These are phyloP conservation scores for Barnettozyma populi DNA, from an alignment of 805 yeast genomes.

Conservation along the genomic window DNA sequence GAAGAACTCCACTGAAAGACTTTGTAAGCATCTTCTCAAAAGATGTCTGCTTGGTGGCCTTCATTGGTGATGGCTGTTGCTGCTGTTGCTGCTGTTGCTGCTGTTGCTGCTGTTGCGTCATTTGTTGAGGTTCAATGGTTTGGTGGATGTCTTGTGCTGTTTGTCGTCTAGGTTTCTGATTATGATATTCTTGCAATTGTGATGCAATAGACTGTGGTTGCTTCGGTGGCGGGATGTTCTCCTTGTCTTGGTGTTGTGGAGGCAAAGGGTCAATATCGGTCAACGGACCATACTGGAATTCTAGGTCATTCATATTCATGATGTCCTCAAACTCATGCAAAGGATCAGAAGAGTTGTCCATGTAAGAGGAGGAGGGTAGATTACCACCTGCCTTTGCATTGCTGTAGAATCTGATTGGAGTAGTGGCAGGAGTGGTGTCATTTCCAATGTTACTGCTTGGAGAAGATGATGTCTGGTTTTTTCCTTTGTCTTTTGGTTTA, in stretches of 20 bases:
- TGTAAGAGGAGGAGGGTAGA: constrained; percentile 8
- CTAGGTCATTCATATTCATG: constrained; percentile 27
- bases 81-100: not conserved
- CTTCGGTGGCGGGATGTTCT: constrained; percentile 35
- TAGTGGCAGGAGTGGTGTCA: constrained; percentile 18
- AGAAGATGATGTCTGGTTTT: constrained; percentile 13
- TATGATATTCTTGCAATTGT: constrained; percentile 18
- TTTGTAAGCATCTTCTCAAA: constrained; percentile 34
- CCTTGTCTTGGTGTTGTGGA: constrained; percentile 24
- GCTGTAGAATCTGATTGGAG: constrained; percentile 11
- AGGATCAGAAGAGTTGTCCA: constrained; percentile 23
- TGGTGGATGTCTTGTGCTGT: not conserved
- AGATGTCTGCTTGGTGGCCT: constrained; percentile 26
- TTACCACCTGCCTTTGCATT: not conserved
- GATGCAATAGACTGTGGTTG: constrained; percentile 17
- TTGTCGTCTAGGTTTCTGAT: constrained; percentile 4
- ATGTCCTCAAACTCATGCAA: constrained; percentile 35
- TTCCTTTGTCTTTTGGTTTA: constrained; percentile 3
- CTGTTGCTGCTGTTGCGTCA: not conserved
- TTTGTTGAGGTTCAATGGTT: not conserved
- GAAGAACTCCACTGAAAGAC: constrained; percentile 31
- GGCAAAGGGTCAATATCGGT: constrained; percentile 28
- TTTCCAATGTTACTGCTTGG: constrained; percentile 17
- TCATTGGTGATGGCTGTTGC: constrained; percentile 2
- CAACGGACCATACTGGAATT: constrained; percentile 25